Evolutionary conservation across 441 rosid species (phyloP).

Genomic region (Isatis lusitanica): DNA sequence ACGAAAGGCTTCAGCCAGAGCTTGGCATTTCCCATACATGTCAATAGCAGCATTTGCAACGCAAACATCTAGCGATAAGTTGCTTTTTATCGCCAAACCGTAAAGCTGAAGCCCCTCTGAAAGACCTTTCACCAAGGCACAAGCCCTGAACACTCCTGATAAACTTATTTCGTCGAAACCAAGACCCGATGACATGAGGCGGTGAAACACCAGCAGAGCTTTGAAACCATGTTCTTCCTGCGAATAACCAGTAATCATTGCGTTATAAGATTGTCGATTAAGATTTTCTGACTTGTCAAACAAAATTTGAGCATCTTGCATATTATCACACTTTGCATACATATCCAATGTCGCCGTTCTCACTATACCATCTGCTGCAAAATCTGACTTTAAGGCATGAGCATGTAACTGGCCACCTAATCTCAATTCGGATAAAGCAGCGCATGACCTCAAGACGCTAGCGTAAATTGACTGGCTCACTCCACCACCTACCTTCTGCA

Average conservation of each 20-base stretch:
- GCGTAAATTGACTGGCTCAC: slow-evolving; percentile 85
- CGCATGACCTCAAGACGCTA: slow-evolving; percentile 76
- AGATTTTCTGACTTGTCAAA: slow-evolving; percentile 59
- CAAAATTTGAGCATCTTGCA: slow-evolving; percentile 64
- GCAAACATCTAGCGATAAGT: slow-evolving; percentile 46
- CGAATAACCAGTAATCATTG: slow-evolving; percentile 73
- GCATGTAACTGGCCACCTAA: slow-evolving; percentile 78
- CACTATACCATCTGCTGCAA: slow-evolving; percentile 65
- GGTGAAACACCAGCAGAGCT: slow-evolving; percentile 61
- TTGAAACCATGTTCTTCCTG: slow-evolving; percentile 55
- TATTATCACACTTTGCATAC: slow-evolving; percentile 79
- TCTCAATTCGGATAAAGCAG: slow-evolving; percentile 52
- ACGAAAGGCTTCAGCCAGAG: slow-evolving; percentile 61
- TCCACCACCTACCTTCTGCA: slow-evolving; percentile 54
- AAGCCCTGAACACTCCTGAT: slow-evolving; percentile 83
- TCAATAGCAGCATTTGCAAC: slow-evolving; percentile 84
- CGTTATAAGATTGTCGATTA: slow-evolving; percentile 77
- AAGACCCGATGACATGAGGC: slow-evolving; percentile 53
- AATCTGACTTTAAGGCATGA: slow-evolving; percentile 70
- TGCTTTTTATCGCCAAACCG: slow-evolving; percentile 62
- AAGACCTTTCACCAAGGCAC: slow-evolving; percentile 61
- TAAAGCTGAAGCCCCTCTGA: slow-evolving; percentile 77
- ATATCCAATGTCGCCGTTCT: slow-evolving; percentile 88
- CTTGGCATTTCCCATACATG: slow-evolving; percentile 92
- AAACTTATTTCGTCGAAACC: slow-evolving; percentile 79